These are phyloP conservation scores for Plasmodium fragile DNA, from an alignment of 169 alveolate genomes.

Conservation along the genomic window DNA sequence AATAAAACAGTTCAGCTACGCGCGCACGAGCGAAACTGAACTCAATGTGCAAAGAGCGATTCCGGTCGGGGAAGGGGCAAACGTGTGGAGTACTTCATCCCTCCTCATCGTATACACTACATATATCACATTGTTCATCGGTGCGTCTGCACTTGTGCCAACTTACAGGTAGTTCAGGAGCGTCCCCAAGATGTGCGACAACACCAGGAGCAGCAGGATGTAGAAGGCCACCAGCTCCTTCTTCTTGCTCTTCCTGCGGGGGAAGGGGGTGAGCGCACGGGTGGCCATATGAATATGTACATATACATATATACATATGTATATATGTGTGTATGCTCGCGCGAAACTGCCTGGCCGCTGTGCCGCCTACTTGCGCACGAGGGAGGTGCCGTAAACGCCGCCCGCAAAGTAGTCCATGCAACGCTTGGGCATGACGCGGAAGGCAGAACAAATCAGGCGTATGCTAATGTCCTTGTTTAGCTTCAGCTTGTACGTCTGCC, in stretches of 20 bases:
- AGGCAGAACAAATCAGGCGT: conserved; percentile 52
- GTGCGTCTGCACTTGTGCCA: neutral
- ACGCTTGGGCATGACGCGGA: conserved; percentile 39
- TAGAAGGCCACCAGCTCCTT: conserved; percentile 20
- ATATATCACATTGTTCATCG: neutral
- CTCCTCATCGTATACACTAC: neutral
- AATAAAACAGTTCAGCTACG: neutral
- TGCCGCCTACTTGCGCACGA: neutral
- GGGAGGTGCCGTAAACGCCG: neutral
- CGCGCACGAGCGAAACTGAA: neutral
- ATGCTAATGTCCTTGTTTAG: conserved; percentile 52
- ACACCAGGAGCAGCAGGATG: conserved; percentile 18
- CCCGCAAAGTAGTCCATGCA: conserved; percentile 23
- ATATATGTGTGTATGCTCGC: neutral
- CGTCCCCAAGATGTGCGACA: conserved; percentile 42
- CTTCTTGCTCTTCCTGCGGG: conserved; percentile 3
- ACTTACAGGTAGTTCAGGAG: conserved; percentile 50
- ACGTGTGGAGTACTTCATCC: neutral
- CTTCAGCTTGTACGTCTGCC: conserved; percentile 44
- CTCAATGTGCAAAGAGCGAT: neutral
- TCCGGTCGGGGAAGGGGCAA: neutral
- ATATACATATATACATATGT: neutral
- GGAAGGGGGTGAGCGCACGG: neutral
- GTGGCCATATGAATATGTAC: neutral
- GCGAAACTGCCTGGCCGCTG: neutral